Conservation (phyloP, 148 eudicot species). For the Persicaria maculosa region DNA sequence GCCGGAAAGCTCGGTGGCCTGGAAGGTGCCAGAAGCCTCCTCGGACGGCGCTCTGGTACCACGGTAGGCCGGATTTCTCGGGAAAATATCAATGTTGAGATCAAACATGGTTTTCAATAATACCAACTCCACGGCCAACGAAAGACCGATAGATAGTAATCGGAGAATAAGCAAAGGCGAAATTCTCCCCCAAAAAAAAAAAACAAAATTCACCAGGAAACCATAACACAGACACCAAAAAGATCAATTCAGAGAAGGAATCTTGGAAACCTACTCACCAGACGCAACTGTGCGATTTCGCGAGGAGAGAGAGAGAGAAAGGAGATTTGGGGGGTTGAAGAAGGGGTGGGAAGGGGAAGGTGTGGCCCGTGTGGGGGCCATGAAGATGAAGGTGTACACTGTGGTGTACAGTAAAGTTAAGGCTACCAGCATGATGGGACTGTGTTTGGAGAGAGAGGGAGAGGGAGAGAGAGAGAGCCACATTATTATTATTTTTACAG, state of each 20-base stretch:
- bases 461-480: no score
- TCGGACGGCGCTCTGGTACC: neutral
- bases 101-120: slow-evolving; percentile 10
- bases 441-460: neutral
- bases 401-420: neutral
- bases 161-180: neutral
- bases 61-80: neutral
- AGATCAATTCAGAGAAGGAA: neutral
- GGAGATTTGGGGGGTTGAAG: neutral
- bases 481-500: neutral
- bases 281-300: neutral
- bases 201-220: neutral
- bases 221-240: neutral
- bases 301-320: neutral
- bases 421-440: slow-evolving; percentile 3
- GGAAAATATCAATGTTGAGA: slow-evolving; percentile 10
- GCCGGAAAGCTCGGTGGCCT: slow-evolving; percentile 1
- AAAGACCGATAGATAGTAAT: neutral
- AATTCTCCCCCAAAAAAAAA: neutral
- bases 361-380: neutral
- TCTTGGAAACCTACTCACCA: neutral
- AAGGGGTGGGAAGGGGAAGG: neutral
- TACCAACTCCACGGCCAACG: neutral
- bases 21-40: slow-evolving; percentile 9
- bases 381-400: neutral